These are phyloP conservation scores for Clitopilus hobsonii DNA, from an alignment of 768 basidiomycete genomes.

Conservation along the genomic window DNA sequence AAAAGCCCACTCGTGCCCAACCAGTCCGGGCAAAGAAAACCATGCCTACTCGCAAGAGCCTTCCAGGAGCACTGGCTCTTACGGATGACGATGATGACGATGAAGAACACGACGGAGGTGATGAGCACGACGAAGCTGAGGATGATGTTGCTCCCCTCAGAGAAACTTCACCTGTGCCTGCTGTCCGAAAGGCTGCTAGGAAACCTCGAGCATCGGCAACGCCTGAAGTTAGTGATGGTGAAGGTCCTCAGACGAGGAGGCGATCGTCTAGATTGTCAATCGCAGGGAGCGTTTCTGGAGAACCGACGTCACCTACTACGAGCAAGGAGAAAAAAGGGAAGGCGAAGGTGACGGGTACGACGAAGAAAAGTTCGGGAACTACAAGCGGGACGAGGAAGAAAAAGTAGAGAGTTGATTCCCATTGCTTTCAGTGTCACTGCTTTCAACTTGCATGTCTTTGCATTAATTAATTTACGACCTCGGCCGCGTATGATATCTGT, in stretches of 20 bases:
- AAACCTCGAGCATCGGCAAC: conserved; percentile 26
- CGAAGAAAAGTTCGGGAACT: conserved; percentile 13
- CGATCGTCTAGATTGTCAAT: conserved; percentile 39
- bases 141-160: conserved; percentile 35
- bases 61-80: conserved; percentile 21
- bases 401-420: background rate
- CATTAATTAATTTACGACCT: too few relatives aligned
- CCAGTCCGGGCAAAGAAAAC: conserved; percentile 7
- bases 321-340: conserved; percentile 12
- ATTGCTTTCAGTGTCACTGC: background rate
- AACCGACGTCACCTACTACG: conserved; percentile 18
- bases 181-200: conserved; percentile 13
- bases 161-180: conserved; percentile 21
- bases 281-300: conserved; percentile 16
- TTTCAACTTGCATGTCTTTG: too few relatives aligned
- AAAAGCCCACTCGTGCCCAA: background rate
- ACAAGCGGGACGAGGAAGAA: background rate
- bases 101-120: conserved; percentile 8
- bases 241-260: conserved; percentile 32
- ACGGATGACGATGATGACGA: conserved; percentile 21
- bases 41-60: conserved; percentile 3
- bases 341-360: conserved; percentile 11
- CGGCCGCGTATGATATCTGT: too few relatives aligned
- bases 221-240: conserved; percentile 25
- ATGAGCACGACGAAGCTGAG: conserved; percentile 26